phyloP scores from a whole-genome alignment of 768 basidiomycete genomes.

The Mycena filopes region DNA sequence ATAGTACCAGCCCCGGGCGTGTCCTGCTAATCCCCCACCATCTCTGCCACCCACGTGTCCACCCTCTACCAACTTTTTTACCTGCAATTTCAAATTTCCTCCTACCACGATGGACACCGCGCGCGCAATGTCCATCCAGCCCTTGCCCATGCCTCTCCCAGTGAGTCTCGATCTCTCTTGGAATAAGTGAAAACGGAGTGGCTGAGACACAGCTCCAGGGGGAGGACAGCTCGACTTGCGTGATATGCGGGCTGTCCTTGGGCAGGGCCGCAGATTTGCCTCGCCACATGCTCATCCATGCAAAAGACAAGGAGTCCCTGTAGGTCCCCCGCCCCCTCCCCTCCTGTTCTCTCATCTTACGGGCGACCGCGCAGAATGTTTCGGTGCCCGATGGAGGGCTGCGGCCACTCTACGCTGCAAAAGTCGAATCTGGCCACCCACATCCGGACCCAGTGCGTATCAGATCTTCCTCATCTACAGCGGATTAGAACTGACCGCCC shows the following conservation, averaged over 20 bases:
- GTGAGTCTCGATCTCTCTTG: neutral
- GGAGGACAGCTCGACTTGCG: constrained; percentile 30
- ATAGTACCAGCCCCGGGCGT: constrained; percentile 24
- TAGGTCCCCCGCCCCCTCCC: constrained; percentile 24
- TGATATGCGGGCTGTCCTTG: constrained; percentile 30
- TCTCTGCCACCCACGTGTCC: neutral
- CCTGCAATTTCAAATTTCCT: neutral
- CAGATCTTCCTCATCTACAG: neutral
- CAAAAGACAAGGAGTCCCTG: constrained; percentile 35
- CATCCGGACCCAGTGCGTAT: constrained; percentile 43
- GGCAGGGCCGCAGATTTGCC: constrained; percentile 39
- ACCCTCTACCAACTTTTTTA: neutral
- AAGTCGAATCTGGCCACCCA: constrained; percentile 41
- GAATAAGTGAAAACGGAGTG: neutral
- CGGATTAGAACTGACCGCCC: neutral
- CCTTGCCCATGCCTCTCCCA: constrained; percentile 23
- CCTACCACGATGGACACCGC: constrained; percentile 9
- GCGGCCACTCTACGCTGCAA: constrained; percentile 39
- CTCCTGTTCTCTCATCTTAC: neutral
- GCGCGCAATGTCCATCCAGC: constrained; percentile 1
- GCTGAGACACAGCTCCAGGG: constrained; percentile 1
- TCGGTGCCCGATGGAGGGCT: constrained; percentile 35
- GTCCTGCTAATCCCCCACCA: constrained; percentile 18
- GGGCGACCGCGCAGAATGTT: constrained; percentile 36
- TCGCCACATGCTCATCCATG: constrained; percentile 41